Base-by-base conservation (phyloP, 1,139 yeast genomes). In the Saccharomyces pastorianus region DNA sequence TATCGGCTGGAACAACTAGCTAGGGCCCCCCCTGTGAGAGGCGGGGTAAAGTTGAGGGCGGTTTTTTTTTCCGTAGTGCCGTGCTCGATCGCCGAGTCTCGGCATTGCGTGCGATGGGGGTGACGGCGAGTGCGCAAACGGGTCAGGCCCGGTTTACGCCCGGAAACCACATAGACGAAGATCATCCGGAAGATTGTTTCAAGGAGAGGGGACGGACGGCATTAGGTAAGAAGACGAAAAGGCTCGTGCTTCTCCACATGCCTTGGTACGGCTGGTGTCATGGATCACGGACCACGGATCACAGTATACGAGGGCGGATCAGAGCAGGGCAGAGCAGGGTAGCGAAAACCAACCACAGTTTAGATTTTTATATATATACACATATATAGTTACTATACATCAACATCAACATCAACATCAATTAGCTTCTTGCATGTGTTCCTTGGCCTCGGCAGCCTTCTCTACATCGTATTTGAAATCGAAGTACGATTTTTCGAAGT, bases 391-490 rank as follows among this genome's bases (percentile, higher is more conserved):
- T 50, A 48, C 14, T 53, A 50, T 51, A 50, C 48, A 49, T 48
- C 52, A 34, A 46, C 47, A 46, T 29, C 42, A 25, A 20, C 41
- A 29, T 14, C 13, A 38, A 42, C 25, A 28, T 49, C 49, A 55
- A 28, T 58, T 57, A 34, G 58, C 61, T 49, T 56, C 60, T 51
- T 58, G 62, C 62, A 62, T 62, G 51, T 63, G 66, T 53, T 63
- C 66, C 55, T 63, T 64, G 44, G 75, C 76, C 56, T 72, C 78
- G 46, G 87, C 90, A 50, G 91, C 84, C 74, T 88, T 84, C 73
- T 90, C 96, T 60, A 88, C 91, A 70, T 90, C 96, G 69, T 88
- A 91, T 71, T 85, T 84, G 75, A 93, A 93, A 62, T 93, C 98
- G 71, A 81, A 90, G 76, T 91, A 93, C 31, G 88, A 79, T 74